Percentiles rank a stretch among this genome's conserved stretches.
phyloP scores from a whole-genome alignment of 148 eudicot species.

The Chenopodium album region DNA sequence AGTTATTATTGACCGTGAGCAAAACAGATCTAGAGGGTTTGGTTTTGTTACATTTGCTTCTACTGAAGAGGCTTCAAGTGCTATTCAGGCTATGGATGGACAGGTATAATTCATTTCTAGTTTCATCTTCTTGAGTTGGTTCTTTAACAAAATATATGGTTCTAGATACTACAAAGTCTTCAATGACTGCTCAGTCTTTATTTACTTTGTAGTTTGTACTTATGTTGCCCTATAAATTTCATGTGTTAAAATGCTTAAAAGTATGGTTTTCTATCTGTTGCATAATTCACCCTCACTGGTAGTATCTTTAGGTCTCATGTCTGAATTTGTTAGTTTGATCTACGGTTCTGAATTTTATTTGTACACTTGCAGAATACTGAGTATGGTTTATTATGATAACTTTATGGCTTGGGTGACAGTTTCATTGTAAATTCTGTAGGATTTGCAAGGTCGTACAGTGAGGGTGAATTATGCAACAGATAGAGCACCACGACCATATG shows the following conservation, averaged over 20 bases:
- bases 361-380: neutral
- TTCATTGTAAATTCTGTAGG: conserved; percentile 39
- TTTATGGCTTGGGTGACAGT: neutral
- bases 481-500: conserved; percentile 48
- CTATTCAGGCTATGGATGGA: conserved; percentile 82
- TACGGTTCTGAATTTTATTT: neutral
- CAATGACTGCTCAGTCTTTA: too few relatives aligned
- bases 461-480: conserved; percentile 77
- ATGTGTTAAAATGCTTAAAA: neutral
- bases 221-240: neutral
- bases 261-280: neutral
- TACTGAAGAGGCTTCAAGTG: conserved; percentile 74
- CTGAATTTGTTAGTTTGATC: neutral
- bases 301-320: neutral
- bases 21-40: conserved; percentile 87
- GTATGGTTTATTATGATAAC: neutral
- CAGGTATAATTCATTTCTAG: conserved; percentile 40
- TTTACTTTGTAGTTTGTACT: too few relatives aligned
- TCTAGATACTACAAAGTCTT: neutral
- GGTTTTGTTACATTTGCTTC: conserved; percentile 72
- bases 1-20: conserved; percentile 78
- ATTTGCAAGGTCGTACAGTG: conserved; percentile 70
- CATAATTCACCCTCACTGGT: neutral
- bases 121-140: conserved; percentile 4
- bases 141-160: neutral